These are phyloP conservation scores for Penicillium robsamsonii DNA, from an alignment of 495 filamentous ascomycete genomes.

Conservation along the genomic window DNA sequence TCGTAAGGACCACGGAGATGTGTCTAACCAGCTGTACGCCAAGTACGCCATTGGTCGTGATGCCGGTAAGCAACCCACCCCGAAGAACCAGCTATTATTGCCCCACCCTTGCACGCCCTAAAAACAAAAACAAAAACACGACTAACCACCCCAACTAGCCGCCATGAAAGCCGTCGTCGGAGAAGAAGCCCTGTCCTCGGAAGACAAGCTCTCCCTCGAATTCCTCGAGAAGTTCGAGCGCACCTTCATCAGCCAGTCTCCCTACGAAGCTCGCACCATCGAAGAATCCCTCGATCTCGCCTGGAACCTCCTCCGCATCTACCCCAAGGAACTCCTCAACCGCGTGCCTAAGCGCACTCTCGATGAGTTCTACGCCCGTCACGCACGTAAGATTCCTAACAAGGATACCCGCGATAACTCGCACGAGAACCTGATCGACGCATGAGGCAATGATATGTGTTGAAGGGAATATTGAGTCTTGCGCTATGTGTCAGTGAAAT, in stretches of 20 bases:
- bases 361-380: constrained; percentile 86
- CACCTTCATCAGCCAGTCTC: constrained; percentile 84
- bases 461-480: neutral
- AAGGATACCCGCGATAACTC: constrained; percentile 74
- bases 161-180: constrained; percentile 99
- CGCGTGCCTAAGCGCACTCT: constrained; percentile 93
- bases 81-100: neutral
- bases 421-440: constrained; percentile 66
- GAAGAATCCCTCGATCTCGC: constrained; percentile 91
- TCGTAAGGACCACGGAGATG: constrained; percentile 93
- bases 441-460: constrained; percentile 15
- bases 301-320: constrained; percentile 93
- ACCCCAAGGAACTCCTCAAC: constrained; percentile 95
- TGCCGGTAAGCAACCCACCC: constrained; percentile 50
- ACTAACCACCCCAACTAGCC: constrained; percentile 43
- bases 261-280: constrained; percentile 88
- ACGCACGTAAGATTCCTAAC: constrained; percentile 50
- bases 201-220: constrained; percentile 96
- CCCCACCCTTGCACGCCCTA: too few relatives aligned
- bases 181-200: constrained; percentile 89
- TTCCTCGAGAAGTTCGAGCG: constrained; percentile 98
- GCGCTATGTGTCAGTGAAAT: neutral
- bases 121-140: neutral
- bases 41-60: constrained; percentile 99
- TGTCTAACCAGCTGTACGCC: constrained; percentile 98